Evolutionary conservation across 208 protist species (phyloP).

Genomic region (Paratrypanosoma confusum): DNA sequence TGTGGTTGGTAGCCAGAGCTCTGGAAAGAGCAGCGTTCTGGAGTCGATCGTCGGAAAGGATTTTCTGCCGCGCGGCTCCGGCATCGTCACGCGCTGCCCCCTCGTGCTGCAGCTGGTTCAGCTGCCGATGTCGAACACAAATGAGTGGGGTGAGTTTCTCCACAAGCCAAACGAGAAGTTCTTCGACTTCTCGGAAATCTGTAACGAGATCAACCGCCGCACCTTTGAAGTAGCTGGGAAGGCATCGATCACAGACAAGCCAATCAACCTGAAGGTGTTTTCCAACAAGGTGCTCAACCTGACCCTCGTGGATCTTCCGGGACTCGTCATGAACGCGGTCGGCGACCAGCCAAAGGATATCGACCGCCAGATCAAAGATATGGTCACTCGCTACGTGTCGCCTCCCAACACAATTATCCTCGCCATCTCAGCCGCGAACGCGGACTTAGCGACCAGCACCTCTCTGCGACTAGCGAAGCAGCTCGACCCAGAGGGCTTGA

Average conservation of each 20-base stretch:
- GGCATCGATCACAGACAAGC: constrained; percentile 89
- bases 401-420: constrained; percentile 98
- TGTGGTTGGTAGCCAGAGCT: constrained; percentile 96
- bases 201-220: constrained; percentile 92
- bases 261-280: constrained; percentile 97
- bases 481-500: constrained; percentile 94
- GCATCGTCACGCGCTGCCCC: constrained; percentile 99
- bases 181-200: constrained; percentile 93
- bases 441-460: constrained; percentile 98
- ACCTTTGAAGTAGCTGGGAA: constrained; percentile 94
- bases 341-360: constrained; percentile 98
- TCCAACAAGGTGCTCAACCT: constrained; percentile 95
- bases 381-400: constrained; percentile 95
- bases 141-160: constrained; percentile 86
- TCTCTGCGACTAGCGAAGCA: constrained; percentile 94
- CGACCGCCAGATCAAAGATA: constrained; percentile 93
- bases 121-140: constrained; percentile 29
- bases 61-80: constrained; percentile 98
- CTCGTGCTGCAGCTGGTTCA: constrained; percentile 97
- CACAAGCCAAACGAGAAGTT: constrained; percentile 89
- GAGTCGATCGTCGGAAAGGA: constrained; percentile 98
- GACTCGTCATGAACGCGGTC: constrained; percentile 98
- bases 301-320: constrained; percentile 99
- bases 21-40: constrained; percentile 97
- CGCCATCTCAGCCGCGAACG: constrained; percentile 97